phyloP scores from a whole-genome alignment of 2,329 filamentous ascomycete genomes.

The Trichocomaceae sp. region DNA sequence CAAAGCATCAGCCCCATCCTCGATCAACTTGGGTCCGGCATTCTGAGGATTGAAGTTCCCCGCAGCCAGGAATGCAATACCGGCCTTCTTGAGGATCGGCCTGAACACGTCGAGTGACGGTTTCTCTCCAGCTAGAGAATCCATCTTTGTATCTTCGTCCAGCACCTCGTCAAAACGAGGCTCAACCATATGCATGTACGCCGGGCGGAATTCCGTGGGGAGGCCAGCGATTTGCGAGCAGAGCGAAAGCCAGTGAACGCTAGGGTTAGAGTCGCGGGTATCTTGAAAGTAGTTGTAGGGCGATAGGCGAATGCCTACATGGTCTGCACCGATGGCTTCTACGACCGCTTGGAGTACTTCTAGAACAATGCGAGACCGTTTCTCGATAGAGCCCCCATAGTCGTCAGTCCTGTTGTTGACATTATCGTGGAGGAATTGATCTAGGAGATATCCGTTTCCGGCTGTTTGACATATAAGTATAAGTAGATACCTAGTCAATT shows the following conservation, averaged over 20 bases:
- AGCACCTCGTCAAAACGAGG: conserved; percentile 44
- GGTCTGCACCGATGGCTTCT: conserved; percentile 34
- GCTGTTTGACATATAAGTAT: background rate
- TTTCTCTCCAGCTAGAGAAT: conserved; percentile 23
- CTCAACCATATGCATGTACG: conserved; percentile 46
- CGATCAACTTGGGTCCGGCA: conserved; percentile 18
- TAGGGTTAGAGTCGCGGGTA: conserved; percentile 40
- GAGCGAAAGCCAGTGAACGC: conserved; percentile 41
- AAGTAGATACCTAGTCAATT: too few relatives aligned
- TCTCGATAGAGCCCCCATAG: conserved; percentile 46
- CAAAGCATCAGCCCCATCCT: conserved; percentile 14
- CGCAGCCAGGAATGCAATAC: conserved; percentile 32
- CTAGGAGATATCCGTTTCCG: conserved; percentile 44
- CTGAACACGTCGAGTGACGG: conserved; percentile 35
- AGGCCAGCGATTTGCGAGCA: conserved; percentile 38
- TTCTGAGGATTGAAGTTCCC: conserved; percentile 23
- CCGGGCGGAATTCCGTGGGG: conserved; percentile 28
- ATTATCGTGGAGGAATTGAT: conserved; percentile 44
- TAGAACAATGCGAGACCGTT: conserved; percentile 46
- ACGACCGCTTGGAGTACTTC: conserved; percentile 42
- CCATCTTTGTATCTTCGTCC: conserved; percentile 40
- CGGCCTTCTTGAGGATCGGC: conserved; percentile 33
- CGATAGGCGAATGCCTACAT: conserved; percentile 39
- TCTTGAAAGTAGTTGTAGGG: conserved; percentile 20
- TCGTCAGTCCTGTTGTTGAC: conserved; percentile 43